Percentiles rank a stretch among this genome's conserved stretches.
These are phyloP conservation scores for Lyophyllum atratum DNA, from an alignment of 768 basidiomycete genomes.

Conservation along the genomic window DNA sequence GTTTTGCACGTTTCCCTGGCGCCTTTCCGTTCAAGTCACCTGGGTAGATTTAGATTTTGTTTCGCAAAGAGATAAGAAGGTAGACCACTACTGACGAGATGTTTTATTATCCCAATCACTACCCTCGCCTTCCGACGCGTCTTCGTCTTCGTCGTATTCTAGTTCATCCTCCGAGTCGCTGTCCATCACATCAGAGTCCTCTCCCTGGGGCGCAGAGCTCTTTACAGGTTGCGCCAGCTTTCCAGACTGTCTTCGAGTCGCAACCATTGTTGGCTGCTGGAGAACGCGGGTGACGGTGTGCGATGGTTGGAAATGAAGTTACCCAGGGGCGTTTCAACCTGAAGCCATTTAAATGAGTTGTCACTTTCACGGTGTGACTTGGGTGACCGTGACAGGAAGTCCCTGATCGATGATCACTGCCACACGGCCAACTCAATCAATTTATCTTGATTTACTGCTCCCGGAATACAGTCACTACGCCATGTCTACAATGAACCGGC, in stretches of 20 bases:
- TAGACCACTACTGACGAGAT: not conserved
- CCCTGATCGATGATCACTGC: too few relatives aligned
- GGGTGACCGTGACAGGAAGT: too few relatives aligned
- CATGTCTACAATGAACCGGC: too few relatives aligned
- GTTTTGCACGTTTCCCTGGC: not conserved
- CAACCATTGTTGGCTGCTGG: not conserved
- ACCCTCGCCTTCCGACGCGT: not conserved
- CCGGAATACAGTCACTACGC: too few relatives aligned
- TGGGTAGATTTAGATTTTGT: not conserved
- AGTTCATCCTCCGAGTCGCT: not conserved
- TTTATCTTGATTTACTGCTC: too few relatives aligned
- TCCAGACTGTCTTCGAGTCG: not conserved
- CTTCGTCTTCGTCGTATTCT: not conserved
- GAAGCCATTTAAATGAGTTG: too few relatives aligned
- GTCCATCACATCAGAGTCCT: not conserved
- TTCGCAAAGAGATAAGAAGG: not conserved
- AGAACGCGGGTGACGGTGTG: not conserved
- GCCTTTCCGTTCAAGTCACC: not conserved
- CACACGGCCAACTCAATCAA: too few relatives aligned
- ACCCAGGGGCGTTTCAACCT: not conserved
- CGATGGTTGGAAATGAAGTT: not conserved
- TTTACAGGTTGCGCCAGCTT: not conserved
- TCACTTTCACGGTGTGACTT: too few relatives aligned
- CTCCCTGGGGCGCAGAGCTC: not conserved
- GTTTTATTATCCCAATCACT: not conserved